Evolutionary conservation across 2,329 filamentous ascomycete genomes (phyloP), one percentile per base, ranked within the genome.

Genomic region (Phyllosticta ampelicida): DNA sequence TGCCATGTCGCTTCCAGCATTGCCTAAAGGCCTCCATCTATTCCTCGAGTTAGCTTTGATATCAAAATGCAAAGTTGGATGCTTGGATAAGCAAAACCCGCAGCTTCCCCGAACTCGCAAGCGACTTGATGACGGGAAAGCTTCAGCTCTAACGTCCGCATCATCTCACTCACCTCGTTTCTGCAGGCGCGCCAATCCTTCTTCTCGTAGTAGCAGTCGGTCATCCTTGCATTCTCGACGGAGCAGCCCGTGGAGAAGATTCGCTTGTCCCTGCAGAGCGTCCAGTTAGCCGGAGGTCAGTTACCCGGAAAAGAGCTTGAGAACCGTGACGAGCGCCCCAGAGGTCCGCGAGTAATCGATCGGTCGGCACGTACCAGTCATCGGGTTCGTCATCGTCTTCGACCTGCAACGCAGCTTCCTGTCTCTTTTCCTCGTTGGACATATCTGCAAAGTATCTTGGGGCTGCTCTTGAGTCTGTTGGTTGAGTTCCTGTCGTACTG

Each of bases 221-320:
- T 96, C 85, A 99, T 82, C 68, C 85, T 91, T 56, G 82, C 77
- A 68, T 97, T 96, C 54, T 60, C 75, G 95, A 92, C 86, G 73
- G 90, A 83, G 69, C 92, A 97, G 60, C 92, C 94, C 2, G 92
- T 97, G 77, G 90, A 96, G 77, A 90, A 95, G 73, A 97, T 97
- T 70, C 94, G 82, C 81, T 96, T 92, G 77, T 97, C 91, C 92
- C 92, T 97, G 70, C 60, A 65, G 64, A 26, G 65, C 44, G 54
- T 44, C 57, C 28, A 60, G 53, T 54, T 18, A 53, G n/a, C n/a
- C n/a, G n/a, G 54, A 26, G 23, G 23, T 8, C 23, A 26, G 23
- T 26, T 9, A 13, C 9, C 18, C 9, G 18, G 9, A 23, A 51
- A 29, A 51, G 23, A 51, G 49, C 19, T 26, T 8, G n/a, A 9